These are phyloP conservation scores for Giardia duodenalis DNA, from an alignment of 208 protist species.

Conservation along the genomic window DNA sequence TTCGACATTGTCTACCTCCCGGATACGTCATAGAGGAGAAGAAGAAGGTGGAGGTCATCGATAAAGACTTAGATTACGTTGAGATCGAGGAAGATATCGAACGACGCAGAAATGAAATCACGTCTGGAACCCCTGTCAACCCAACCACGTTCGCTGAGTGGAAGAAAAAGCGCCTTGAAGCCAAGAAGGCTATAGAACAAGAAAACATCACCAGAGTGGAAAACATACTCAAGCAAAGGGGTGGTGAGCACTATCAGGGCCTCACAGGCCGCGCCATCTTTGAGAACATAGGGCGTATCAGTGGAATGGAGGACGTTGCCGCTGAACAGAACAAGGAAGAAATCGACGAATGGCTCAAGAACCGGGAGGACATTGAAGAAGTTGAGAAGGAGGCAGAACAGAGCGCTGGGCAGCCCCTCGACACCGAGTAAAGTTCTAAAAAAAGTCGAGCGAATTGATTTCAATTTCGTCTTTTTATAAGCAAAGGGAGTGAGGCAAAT, in stretches of 20 bases:
- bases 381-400: no score
- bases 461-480: slow-evolving; percentile 3
- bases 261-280: background rate
- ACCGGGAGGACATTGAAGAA: background rate
- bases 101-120: background rate
- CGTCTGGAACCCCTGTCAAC: slow-evolving; percentile 2
- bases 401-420: no score
- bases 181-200: background rate
- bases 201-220: background rate
- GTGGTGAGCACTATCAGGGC: background rate
- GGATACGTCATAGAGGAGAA: background rate
- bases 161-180: background rate
- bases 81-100: slow-evolving; percentile 17
- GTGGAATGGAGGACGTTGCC: background rate
- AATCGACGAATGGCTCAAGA: background rate
- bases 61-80: slow-evolving; percentile 28
- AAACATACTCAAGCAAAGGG: background rate
- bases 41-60: background rate
- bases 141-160: background rate
- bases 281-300: background rate
- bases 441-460: no score
- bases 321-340: background rate
- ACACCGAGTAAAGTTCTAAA: no score
- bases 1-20: slow-evolving; percentile 10
- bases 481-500: background rate